Base-by-base conservation (phyloP, 352 stramenopile species). In the Phytophthora rubi region DNA sequence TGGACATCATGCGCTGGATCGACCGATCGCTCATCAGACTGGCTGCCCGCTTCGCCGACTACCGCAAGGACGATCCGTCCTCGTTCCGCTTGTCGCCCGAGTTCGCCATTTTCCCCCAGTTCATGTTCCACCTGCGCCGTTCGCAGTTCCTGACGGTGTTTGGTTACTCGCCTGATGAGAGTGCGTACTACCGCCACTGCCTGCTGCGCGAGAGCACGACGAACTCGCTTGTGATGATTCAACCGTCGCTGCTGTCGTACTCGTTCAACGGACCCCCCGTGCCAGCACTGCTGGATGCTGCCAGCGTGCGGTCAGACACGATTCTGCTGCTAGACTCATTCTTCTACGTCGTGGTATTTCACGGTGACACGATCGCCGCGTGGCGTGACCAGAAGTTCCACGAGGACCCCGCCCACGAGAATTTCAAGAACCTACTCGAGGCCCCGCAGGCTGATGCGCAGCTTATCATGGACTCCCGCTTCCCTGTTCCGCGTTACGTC, bases 321-420 rank as follows among this genome's bases (percentile, higher is more conserved):
- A 99, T 99, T 78, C 73, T 99, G 48, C 86, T 99, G 18, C 83
- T 99, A 16, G 98, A 99, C 76, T 99, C 98, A 47, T 99, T 99
- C 90, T 99, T 99, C 83, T 98, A 99, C 73, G 98, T 99, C 26
- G 97, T 99, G 48, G 97, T 99, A 6, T 99, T 99, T 81, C 98
- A 99, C 77, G 98, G 98, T 55, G 97, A 99, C 78, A 99, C 98
- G 42, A 99, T 99, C 73, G 98, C 97, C 16, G 96, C 97, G 30
- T 99, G 98, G 98, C 89, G 98, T 65, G 97, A 99, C 76, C 90
- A 98, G 70, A 96, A 95, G 71, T 98, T 98, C 71, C 95, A 99
- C 70, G 89, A 98, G 45, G 86, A 97, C 57, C 92, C 96, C 15
- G 88, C 97, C 58, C 98, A 99, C 78, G 97, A 97, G 55, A 98